Evolutionary conservation across 768 basidiomycete species (phyloP).

Genomic region (Pleurotus eryngii): DNA sequence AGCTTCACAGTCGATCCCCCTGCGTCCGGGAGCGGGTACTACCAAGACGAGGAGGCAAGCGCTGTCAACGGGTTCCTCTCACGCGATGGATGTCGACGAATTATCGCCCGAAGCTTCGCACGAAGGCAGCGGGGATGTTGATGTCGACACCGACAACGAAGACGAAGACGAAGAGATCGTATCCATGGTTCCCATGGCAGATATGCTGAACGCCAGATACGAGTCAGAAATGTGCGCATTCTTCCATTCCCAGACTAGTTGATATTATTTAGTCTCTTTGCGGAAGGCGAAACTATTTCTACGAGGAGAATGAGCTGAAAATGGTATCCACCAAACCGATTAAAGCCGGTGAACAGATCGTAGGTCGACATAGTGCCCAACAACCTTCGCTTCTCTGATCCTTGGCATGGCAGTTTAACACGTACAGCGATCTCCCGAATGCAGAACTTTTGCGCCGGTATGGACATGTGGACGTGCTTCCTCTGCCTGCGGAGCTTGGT

Average conservation of each 20-base stretch:
- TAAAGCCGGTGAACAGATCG: conserved; percentile 81
- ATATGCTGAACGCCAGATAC: conserved; percentile 90
- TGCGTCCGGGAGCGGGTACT: no score
- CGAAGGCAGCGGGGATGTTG: conserved; percentile 29
- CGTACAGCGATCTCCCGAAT: conserved; percentile 92
- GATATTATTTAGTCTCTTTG: conserved; percentile 2
- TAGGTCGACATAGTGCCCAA: conserved; percentile 32
- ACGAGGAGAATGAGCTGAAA: conserved; percentile 64
- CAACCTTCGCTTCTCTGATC: conserved; percentile 2
- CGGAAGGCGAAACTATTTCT: conserved; percentile 84
- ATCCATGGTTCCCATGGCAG: conserved; percentile 95
- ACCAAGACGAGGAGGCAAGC: conserved; percentile 15
- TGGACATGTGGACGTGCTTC: conserved; percentile 84
- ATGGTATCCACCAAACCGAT: conserved; percentile 84
- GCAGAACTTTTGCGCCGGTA: conserved; percentile 91
- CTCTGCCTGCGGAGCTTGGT: conserved; percentile 36
- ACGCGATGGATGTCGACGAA: conserved; percentile 42
- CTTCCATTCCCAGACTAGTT: neutral
- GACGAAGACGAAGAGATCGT: conserved; percentile 57
- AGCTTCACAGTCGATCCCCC: conserved; percentile 76
- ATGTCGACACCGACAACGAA: conserved; percentile 40
- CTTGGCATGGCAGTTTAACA: conserved; percentile 72
- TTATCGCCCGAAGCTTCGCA: conserved; percentile 11
- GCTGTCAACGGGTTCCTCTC: conserved; percentile 29
- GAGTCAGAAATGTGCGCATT: conserved; percentile 75